Evolutionary conservation across 768 basidiomycete species (phyloP), one percentile per base, ranked within the genome.

Genomic region (Suillus lakei): DNA sequence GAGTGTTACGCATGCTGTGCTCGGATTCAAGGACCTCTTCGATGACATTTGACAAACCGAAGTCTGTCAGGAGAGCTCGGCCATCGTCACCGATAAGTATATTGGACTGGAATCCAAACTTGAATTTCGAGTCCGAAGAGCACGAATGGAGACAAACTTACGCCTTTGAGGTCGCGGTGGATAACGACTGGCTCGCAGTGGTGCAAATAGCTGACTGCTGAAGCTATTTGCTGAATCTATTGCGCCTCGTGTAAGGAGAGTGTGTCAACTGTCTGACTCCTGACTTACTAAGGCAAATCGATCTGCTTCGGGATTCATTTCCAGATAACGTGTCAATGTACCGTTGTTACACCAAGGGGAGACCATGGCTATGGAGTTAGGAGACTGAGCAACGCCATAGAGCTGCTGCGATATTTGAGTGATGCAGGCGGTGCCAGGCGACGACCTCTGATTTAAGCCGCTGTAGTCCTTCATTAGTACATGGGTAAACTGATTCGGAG

Each of bases 311-410:
- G 80, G 77, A 61, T 84, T 80, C 18, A 76, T 68, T 56, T 71
- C 73, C 63, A 88, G 73, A 70, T 87, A 89, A 28, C 81, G 74
- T 61, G 77, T 79, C 61, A 89, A 77, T 9, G 83, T 86, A 10
- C 88, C 87, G 60, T 88, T 87, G 41, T 81, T 79, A 70, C 86
- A 88, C 86, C 87, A 90, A 5, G 84, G 83, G 5, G 88, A 88
- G 0, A 89, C 86, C 86, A 89, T 88, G 21, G 84, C 88, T 32
- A 89, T 79, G 55, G 84, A 83, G 39, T 81, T 78, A 34, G 78
- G 74, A 5, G 80, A 79, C 68, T 85, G 85, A 18, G 86, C 74
- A 63, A 89, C 81, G 2, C 88, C 88, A 62, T 83, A 85, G 32
- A 89, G 73, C 50, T 82, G 83, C 43, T n/a, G 82, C 82, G 54